Evolutionary conservation across 495 filamentous ascomycete species (phyloP).

Genomic region (Oleoguttula mirabilis): DNA sequence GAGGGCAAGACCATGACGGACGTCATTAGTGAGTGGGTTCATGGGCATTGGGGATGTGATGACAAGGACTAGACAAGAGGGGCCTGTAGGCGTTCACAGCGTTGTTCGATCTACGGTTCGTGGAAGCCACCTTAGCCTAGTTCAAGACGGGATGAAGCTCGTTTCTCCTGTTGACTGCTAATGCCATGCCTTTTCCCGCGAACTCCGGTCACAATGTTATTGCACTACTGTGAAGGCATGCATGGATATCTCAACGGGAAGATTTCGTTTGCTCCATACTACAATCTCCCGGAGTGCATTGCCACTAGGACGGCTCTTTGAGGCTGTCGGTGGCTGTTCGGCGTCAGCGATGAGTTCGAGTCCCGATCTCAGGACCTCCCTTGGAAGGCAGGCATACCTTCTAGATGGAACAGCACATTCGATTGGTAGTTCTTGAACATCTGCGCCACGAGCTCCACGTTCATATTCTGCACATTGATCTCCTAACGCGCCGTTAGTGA

Average conservation of each 20-base stretch:
- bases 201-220: no score
- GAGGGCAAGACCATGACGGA: conserved; percentile 57
- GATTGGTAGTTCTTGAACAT: conserved; percentile 99
- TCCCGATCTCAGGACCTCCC: not conserved
- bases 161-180: no score
- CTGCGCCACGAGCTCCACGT: conserved; percentile 91
- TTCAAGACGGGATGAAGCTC: no score
- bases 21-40: conserved; percentile 65
- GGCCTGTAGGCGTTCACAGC: no score
- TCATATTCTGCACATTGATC: conserved; percentile 97
- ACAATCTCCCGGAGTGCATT: no score
- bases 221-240: no score
- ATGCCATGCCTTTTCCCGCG: no score
- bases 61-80: no score
- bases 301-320: conserved; percentile 11
- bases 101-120: no score
- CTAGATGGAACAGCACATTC: conserved; percentile 92
- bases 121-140: no score
- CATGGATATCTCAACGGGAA: no score
- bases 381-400: conserved; percentile 47
- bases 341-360: not conserved
- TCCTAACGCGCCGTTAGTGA: conserved; percentile 44
- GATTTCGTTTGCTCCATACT: no score
- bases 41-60: conserved; percentile 53
- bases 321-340: conserved; percentile 9